phyloP scores from a whole-genome alignment of 2,329 filamentous ascomycete species.

The Cercospora sojina region DNA sequence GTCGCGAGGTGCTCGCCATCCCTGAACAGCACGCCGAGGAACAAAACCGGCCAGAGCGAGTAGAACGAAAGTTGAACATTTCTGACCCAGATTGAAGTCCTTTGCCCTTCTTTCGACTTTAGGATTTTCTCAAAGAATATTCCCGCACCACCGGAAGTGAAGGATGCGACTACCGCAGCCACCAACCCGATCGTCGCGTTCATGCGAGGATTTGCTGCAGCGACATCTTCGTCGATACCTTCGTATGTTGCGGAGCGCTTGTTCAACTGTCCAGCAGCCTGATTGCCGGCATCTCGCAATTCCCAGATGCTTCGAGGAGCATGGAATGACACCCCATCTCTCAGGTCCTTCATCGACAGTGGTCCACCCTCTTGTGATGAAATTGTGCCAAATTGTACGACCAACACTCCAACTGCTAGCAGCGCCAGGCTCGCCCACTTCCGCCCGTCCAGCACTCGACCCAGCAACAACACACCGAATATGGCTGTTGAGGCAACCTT shows the following conservation, averaged over 20 bases:
- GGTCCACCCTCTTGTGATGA: conserved; percentile 55
- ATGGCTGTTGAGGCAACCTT: conserved; percentile 90
- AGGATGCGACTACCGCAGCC: conserved; percentile 74
- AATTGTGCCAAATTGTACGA: conserved; percentile 74
- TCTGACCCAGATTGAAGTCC: conserved; percentile 83
- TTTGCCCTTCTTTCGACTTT: conserved; percentile 63
- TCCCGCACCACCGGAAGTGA: conserved; percentile 79
- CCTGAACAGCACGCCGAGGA: conserved; percentile 81
- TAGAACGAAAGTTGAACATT: conserved; percentile 96
- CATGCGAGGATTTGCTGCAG: conserved; percentile 58
- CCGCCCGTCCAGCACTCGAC: conserved; percentile 65
- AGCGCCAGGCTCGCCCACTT: conserved; percentile 80
- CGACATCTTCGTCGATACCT: conserved; percentile 69
- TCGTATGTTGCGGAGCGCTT: conserved; percentile 86
- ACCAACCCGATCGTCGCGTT: conserved; percentile 76
- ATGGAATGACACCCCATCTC: conserved; percentile 59
- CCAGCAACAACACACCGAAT: conserved; percentile 77
- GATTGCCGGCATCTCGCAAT: conserved; percentile 63
- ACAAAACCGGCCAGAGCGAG: conserved; percentile 82
- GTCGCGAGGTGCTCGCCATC: conserved; percentile 81
- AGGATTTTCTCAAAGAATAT: conserved; percentile 90
- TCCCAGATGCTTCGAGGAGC: conserved; percentile 79
- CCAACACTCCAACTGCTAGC: conserved; percentile 75
- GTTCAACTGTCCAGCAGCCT: conserved; percentile 51
- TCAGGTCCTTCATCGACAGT: conserved; percentile 59